A percentile compares a stretch with the other conserved stretches of the same genome.
phyloP scores from a whole-genome alignment of 2,329 filamentous ascomycete genomes.

The Alternaria atra region DNA sequence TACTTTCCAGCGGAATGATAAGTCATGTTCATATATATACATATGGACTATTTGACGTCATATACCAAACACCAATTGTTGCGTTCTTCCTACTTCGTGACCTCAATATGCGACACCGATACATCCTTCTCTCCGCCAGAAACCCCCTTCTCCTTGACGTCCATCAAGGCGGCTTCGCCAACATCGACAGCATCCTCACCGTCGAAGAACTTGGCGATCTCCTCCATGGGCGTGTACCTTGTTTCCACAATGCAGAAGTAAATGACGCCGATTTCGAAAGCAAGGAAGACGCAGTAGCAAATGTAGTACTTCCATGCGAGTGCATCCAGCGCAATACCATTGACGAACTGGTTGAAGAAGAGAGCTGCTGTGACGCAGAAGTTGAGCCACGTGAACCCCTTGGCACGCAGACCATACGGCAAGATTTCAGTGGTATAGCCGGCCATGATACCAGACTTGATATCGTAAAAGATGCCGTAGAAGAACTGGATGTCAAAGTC shows the following conservation, averaged over 20 bases:
- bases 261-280: slow-evolving; percentile 19
- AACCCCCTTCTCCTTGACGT: slow-evolving; percentile 23
- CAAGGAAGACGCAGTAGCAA: slow-evolving; percentile 29
- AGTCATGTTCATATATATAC: neutral
- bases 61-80: neutral
- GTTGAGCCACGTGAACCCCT: slow-evolving; percentile 17
- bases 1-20: neutral
- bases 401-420: slow-evolving; percentile 39
- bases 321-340: slow-evolving; percentile 28
- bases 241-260: slow-evolving; percentile 31
- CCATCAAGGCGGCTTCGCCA: slow-evolving; percentile 20
- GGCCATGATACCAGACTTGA: slow-evolving; percentile 7
- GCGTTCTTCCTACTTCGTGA: neutral
- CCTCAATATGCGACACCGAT: slow-evolving; percentile 7
- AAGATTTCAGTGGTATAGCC: slow-evolving; percentile 45
- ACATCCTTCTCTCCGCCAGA: neutral
- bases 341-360: slow-evolving; percentile 26
- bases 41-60: neutral
- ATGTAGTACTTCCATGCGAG: slow-evolving; percentile 33
- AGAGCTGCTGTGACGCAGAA: slow-evolving; percentile 19
- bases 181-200: slow-evolving; percentile 24
- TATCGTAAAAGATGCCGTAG: slow-evolving; percentile 21
- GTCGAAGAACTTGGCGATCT: slow-evolving; percentile 28
- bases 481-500: slow-evolving; percentile 12
- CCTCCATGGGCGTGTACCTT: slow-evolving; percentile 24